Evolutionary conservation across 2,329 filamentous ascomycete genomes (phyloP).

Genomic region (Dendryphion nanum): DNA sequence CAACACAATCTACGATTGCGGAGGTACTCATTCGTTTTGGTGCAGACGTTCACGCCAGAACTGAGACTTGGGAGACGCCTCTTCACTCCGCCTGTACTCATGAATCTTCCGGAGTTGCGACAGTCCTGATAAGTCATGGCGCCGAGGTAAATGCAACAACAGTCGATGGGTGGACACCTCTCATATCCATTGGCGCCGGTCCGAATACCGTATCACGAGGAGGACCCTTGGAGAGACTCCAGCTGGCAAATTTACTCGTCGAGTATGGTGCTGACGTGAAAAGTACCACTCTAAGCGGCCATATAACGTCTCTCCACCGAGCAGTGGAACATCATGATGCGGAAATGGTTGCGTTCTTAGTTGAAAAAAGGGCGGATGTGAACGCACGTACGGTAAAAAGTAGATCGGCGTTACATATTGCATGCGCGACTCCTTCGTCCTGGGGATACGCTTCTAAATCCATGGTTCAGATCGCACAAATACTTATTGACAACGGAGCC

Average conservation of each 20-base stretch:
- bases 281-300: too few species aligned
- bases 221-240: too few species aligned
- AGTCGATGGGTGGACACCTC: constrained; percentile 3
- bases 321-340: not conserved
- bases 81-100: not conserved
- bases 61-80: not conserved
- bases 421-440: not conserved
- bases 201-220: too few species aligned
- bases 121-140: constrained; percentile 5
- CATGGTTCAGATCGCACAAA: not conserved
- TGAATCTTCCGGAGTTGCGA: constrained; percentile 1
- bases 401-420: not conserved
- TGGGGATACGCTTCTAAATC: not conserved
- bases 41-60: not conserved
- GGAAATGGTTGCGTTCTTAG: not conserved
- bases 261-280: too few species aligned
- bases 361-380: not conserved
- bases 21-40: not conserved
- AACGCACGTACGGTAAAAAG: not conserved
- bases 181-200: constrained; percentile 3
- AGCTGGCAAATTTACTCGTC: not conserved
- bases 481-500: not conserved
- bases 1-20: too few species aligned
- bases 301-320: too few species aligned
- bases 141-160: constrained; percentile 5